Percentiles rank a stretch among this genome's conserved stretches.
Evolutionary conservation across 2,329 filamentous ascomycete species (phyloP).

Genomic region (Aspergillus sp.): DNA sequence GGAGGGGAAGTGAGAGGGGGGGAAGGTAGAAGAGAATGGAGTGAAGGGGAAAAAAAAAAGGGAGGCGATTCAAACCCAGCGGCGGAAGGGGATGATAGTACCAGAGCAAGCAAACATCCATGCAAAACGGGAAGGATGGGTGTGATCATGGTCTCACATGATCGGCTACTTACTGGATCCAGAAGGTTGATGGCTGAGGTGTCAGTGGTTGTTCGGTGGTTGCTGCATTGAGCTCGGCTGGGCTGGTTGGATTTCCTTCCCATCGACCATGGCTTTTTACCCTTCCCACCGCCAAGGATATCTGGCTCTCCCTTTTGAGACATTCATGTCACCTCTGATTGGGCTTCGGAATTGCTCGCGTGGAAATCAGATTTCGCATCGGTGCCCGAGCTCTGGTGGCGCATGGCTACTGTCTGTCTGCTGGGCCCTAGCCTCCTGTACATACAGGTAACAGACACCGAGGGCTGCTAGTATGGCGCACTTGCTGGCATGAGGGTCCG

Average conservation of each 20-base stretch:
- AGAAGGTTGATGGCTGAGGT: conserved; percentile 1
- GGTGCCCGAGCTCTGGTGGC: neutral
- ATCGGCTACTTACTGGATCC: neutral
- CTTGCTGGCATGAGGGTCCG: too few relatives aligned
- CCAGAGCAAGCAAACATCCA: neutral
- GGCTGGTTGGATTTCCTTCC: neutral
- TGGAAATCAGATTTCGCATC: neutral
- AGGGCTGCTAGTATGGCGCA: too few relatives aligned
- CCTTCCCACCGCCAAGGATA: too few relatives aligned
- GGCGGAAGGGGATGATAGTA: neutral
- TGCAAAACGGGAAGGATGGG: neutral
- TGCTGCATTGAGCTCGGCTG: neutral
- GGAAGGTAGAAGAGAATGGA: too few relatives aligned
- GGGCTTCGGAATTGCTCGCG: neutral
- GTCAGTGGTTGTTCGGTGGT: neutral
- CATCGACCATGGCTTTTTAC: neutral
- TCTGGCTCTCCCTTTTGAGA: too few relatives aligned
- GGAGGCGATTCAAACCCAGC: neutral
- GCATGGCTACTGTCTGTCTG: neutral
- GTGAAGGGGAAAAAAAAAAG: neutral
- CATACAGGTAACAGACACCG: too few relatives aligned
- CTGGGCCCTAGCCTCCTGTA: too few relatives aligned
- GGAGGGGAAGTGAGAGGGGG: neutral
- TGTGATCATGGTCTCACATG: neutral
- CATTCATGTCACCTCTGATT: neutral